Base-by-base conservation (phyloP, 176 grass and related monocot species). In the Dactylis glomerata region DNA sequence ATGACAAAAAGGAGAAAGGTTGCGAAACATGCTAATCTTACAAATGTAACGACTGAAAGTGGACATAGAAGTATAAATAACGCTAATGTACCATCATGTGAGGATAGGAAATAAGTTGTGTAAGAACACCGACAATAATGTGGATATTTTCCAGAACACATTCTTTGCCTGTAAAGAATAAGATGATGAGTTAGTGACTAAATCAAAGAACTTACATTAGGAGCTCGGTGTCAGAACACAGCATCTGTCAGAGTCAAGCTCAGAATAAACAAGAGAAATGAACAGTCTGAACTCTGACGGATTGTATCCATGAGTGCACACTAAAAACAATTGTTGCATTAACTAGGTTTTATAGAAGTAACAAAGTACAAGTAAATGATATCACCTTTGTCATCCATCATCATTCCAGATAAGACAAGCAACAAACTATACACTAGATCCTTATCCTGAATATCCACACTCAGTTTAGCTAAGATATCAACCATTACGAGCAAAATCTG, bases 361-460 rank as follows among this genome's bases (percentile, higher is more conserved):
- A 76, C 34, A 57, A 71, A 84, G 46, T 16, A 74, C n/a, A 82
- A 37, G 51, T 77, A 90, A 83, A 73, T 41, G 59, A 66, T 87
- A 82, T 89, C 82, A 98, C 95, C 95, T 69, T 89, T 93, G 75
- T 92, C 82, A 85, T 98, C 92, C 92, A 95, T 93, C 54, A 98
- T 69, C 51, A 98, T 90, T 87, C 95, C 95, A 85, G 95, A 98
- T 68, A 98, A 80, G 62, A 95, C 91, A 27, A 98, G 83, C 70
- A 95, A 85, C 46, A 92, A 88, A 84, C 83, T 93, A 81, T 98
- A 98, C 16, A 90, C 77, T 67, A 98, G 56, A 90, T 98, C 85
- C 80, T 95, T 98, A 73, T 95, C 86, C 61, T 77, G 54, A 83
- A 83, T 68, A 73, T 93, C 85, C 73, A 71, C 22, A 80, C 85